Evolutionary conservation across 148 eudicot genomes (phyloP).

Genomic region (Diospyros lotus): DNA sequence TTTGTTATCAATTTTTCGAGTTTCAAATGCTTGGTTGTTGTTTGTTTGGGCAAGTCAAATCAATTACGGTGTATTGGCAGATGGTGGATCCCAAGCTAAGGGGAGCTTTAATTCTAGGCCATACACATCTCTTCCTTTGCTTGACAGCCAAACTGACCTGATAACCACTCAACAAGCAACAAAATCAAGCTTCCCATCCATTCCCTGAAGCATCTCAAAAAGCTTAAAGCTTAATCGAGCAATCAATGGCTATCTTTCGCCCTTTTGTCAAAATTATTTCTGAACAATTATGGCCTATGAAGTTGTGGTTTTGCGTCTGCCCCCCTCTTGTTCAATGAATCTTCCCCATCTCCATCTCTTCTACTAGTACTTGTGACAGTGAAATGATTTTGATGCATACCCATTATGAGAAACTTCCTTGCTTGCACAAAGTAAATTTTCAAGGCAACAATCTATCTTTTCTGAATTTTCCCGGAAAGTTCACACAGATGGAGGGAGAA

Average conservation of each 20-base stretch:
- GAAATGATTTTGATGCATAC: too few species aligned
- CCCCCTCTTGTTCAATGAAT: too few species aligned
- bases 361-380: too few species aligned
- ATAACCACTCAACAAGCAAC: constrained; percentile 18
- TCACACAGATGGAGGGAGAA: too few species aligned
- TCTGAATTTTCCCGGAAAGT: too few species aligned
- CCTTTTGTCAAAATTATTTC: not conserved
- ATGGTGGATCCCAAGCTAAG: constrained; percentile 5
- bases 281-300: not conserved
- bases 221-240: constrained; percentile 15
- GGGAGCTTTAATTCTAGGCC: constrained; percentile 20
- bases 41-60: not conserved
- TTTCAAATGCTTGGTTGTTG: too few species aligned
- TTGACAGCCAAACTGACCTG: constrained; percentile 15
- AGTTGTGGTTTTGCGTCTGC: too few species aligned
- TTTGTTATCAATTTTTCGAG: too few species aligned
- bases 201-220: constrained; percentile 19
- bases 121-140: constrained; percentile 11
- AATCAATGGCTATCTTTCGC: not conserved
- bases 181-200: constrained; percentile 9
- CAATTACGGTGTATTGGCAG: not conserved
- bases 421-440: too few species aligned
- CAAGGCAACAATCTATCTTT: too few species aligned
- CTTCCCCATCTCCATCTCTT: too few species aligned
- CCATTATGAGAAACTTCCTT: too few species aligned